Conservation (phyloP, 148 eudicot genomes). For the Polygonum aviculare region DNA sequence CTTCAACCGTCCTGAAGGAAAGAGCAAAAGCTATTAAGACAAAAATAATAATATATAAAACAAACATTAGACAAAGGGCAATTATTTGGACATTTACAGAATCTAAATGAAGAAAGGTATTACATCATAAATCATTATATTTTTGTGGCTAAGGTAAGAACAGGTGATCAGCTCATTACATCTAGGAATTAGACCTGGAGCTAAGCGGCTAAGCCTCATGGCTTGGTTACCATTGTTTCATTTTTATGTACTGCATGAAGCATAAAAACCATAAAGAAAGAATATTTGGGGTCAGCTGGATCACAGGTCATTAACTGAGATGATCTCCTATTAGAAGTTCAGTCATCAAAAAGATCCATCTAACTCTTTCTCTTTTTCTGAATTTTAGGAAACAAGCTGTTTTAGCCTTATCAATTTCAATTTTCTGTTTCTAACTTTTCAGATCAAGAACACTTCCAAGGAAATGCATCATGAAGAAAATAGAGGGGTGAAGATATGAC, state of each 20-base stretch:
- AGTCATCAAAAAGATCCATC: background rate
- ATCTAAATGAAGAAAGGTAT: background rate
- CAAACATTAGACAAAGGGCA: background rate
- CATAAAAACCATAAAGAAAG: background rate
- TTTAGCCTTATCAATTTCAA: background rate
- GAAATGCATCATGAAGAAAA: background rate
- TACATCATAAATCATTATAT: background rate
- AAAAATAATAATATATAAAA: background rate
- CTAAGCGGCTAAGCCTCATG: background rate
- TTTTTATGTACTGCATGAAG: background rate
- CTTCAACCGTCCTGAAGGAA: conserved; percentile 72
- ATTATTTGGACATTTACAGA: background rate
- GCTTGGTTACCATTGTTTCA: background rate
- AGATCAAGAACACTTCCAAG: background rate
- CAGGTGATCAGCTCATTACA: background rate
- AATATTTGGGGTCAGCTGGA: background rate
- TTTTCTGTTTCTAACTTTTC: background rate
- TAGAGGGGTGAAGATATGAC: background rate
- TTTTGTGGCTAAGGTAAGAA: background rate
- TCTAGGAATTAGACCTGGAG: background rate
- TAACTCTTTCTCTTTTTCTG: background rate
- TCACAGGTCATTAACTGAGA: background rate
- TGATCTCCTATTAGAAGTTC: background rate
- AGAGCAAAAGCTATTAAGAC: conserved; percentile 7
- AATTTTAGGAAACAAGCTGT: background rate